phyloP scores from a whole-genome alignment of 139 green algal genomes.

The Volvox reticuliferus region DNA sequence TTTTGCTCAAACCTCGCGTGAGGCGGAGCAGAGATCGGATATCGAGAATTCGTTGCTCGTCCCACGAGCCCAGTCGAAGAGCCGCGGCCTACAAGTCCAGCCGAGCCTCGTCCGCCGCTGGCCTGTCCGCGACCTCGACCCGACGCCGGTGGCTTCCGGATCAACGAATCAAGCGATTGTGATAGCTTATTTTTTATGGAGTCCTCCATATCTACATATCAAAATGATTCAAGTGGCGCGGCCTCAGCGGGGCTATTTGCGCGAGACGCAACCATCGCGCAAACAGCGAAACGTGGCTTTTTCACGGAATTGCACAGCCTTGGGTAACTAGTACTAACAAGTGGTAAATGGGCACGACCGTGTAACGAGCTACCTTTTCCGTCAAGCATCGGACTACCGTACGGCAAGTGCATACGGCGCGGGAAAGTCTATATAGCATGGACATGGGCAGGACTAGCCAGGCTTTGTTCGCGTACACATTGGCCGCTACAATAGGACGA shows the following conservation, averaged over 20 bases:
- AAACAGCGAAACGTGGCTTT: no score
- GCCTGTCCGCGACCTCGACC: neutral
- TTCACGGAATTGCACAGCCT: no score
- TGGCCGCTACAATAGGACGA: no score
- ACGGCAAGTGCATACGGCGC: no score
- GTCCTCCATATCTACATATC: neutral
- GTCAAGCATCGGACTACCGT: no score
- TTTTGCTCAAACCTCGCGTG: neutral
- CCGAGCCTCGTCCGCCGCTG: neutral
- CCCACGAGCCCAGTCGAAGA: neutral
- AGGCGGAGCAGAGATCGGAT: neutral
- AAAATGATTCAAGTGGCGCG: neutral
- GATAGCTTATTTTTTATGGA: neutral
- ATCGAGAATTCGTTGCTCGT: neutral
- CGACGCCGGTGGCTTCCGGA: neutral
- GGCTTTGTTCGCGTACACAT: no score
- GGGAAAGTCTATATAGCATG: no score
- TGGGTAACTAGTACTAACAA: no score
- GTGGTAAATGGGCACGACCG: no score
- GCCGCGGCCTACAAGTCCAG: neutral
- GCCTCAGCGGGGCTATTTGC: neutral
- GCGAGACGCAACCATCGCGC: no score
- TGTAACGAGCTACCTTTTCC: no score
- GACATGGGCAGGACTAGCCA: no score
- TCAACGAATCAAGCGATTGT: neutral